Conservation (phyloP, 495 filamentous ascomycete genomes). For the Cetradonia linearis region DNA sequence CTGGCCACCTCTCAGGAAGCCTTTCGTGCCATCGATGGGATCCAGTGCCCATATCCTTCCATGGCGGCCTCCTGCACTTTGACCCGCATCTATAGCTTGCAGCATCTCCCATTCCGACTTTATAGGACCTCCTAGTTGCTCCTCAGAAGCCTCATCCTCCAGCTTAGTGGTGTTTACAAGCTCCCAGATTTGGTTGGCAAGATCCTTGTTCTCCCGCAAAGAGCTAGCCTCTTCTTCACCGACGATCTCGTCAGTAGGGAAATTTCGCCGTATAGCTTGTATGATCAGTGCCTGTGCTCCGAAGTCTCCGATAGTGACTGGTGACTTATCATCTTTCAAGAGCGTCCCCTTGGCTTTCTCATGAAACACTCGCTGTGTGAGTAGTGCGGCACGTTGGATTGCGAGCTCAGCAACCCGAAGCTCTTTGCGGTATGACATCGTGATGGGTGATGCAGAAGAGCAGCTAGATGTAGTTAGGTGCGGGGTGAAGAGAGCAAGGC, state of each 20-base stretch:
- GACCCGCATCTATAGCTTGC: slow-evolving; percentile 72
- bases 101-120: slow-evolving; percentile 66
- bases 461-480: slow-evolving; percentile 17
- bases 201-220: slow-evolving; percentile 54
- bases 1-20: slow-evolving; percentile 93
- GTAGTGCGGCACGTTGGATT: slow-evolving; percentile 75
- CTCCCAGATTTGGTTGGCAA: slow-evolving; percentile 70
- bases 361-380: slow-evolving; percentile 90
- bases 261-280: slow-evolving; percentile 73
- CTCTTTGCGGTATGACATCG: slow-evolving; percentile 63
- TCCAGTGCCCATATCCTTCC: slow-evolving; percentile 95
- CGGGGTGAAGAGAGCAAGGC: slow-evolving; percentile 33
- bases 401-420: slow-evolving; percentile 80
- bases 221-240: slow-evolving; percentile 85
- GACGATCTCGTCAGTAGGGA: slow-evolving; percentile 83
- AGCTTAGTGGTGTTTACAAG: slow-evolving; percentile 63
- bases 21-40: slow-evolving; percentile 95
- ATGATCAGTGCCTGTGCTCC: slow-evolving; percentile 96
- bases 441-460: slow-evolving; percentile 25
- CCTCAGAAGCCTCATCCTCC: slow-evolving; percentile 54
- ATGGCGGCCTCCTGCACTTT: slow-evolving; percentile 62
- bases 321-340: slow-evolving; percentile 88
- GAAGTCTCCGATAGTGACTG: slow-evolving; percentile 95
- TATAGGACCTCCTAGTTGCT: slow-evolving; percentile 62
- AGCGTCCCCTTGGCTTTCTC: slow-evolving; percentile 86